These are phyloP conservation scores for Botrytis galanthina DNA, from an alignment of 2,329 filamentous ascomycete species.

Conservation along the genomic window DNA sequence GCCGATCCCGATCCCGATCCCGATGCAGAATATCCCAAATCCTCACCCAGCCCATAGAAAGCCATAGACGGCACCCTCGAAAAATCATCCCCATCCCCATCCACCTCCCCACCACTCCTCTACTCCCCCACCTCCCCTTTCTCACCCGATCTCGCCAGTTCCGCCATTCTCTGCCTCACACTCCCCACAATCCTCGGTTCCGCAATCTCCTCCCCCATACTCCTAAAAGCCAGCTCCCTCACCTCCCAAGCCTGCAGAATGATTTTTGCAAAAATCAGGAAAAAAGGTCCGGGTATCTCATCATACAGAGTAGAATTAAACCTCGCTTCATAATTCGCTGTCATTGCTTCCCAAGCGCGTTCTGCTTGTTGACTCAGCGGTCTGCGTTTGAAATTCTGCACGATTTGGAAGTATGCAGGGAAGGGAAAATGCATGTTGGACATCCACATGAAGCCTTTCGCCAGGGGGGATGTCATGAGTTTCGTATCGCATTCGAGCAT, in stretches of 20 bases:
- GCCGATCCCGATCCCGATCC: neutral
- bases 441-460: conserved; percentile 38
- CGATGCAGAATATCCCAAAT: conserved; percentile 17
- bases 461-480: conserved; percentile 34
- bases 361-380: conserved; percentile 32
- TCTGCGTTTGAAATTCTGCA: conserved; percentile 36
- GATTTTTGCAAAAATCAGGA: conserved; percentile 29
- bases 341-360: conserved; percentile 36
- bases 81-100: conserved; percentile 12
- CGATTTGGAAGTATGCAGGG: conserved; percentile 38
- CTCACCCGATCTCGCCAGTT: neutral
- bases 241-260: conserved; percentile 34
- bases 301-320: conserved; percentile 22
- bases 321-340: conserved; percentile 32
- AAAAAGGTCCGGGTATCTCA: conserved; percentile 24
- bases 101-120: neutral
- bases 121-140: neutral
- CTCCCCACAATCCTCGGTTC: conserved; percentile 31
- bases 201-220: conserved; percentile 25
- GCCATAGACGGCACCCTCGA: conserved; percentile 24
- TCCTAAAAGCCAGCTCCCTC: conserved; percentile 25
- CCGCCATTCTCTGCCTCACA: conserved; percentile 26
- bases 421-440: conserved; percentile 38
- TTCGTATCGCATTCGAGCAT: conserved; percentile 40
- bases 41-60: conserved; percentile 22